phyloP scores from a whole-genome alignment of 805 yeast species.

The Aciculoconidium aculeatum region DNA sequence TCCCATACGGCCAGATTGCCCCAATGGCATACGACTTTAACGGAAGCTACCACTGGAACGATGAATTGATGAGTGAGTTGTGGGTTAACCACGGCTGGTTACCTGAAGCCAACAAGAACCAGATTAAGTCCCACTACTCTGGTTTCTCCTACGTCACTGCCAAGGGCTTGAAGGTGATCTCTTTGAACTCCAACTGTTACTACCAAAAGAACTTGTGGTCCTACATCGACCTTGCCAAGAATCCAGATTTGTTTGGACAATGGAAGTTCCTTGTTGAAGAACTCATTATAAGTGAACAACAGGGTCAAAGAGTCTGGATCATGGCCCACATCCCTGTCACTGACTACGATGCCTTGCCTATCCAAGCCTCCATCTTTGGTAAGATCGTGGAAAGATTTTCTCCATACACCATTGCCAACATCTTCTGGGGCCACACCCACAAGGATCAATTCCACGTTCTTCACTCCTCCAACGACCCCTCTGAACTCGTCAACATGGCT shows the following conservation, averaged over 20 bases:
- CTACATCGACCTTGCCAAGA: slow-evolving; percentile 47
- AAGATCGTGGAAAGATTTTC: slow-evolving; percentile 61
- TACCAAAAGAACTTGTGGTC: slow-evolving; percentile 51
- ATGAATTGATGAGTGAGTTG: slow-evolving; percentile 30
- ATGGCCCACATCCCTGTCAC: slow-evolving; percentile 62
- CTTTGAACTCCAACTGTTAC: slow-evolving; percentile 65
- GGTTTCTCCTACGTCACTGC: slow-evolving; percentile 54
- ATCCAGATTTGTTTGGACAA: slow-evolving; percentile 59
- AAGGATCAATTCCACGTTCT: slow-evolving; percentile 59
- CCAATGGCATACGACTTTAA: slow-evolving; percentile 31
- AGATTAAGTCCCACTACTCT: slow-evolving; percentile 46
- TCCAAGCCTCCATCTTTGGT: slow-evolving; percentile 50
- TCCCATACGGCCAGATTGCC: slow-evolving; percentile 67
- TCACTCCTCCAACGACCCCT: slow-evolving; percentile 41
- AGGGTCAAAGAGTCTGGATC: slow-evolving; percentile 66
- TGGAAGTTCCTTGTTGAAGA: slow-evolving; percentile 58
- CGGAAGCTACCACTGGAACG: slow-evolving; percentile 32
- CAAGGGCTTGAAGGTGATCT: slow-evolving; percentile 53
- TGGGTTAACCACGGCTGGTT: slow-evolving; percentile 36
- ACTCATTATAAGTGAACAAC: slow-evolving; percentile 51
- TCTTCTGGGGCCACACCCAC: slow-evolving; percentile 71
- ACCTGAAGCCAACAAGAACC: slow-evolving; percentile 16
- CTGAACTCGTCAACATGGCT: slow-evolving; percentile 45
- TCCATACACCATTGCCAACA: slow-evolving; percentile 61
- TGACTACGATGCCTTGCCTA: slow-evolving; percentile 52